A percentile compares a stretch with the other conserved stretches of the same genome.
phyloP scores from a whole-genome alignment of 2,329 filamentous ascomycete genomes.

The Alternaria viburni region DNA sequence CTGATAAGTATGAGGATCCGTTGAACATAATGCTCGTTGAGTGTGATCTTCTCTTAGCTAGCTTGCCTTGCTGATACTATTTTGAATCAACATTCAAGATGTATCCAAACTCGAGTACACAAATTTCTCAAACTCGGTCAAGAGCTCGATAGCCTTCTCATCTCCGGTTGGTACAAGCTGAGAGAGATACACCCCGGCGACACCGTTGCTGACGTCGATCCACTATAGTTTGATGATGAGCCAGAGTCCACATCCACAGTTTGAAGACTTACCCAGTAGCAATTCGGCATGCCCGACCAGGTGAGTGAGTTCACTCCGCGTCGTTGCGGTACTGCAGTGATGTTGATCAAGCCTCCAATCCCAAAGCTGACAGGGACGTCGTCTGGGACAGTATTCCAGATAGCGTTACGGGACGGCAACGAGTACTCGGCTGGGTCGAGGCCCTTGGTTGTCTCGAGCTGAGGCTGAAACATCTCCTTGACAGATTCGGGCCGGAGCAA shows the following conservation, averaged over 20 bases:
- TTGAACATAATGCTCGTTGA: too few species aligned
- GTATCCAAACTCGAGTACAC: not conserved
- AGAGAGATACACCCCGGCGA: not conserved
- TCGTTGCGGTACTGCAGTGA: not conserved
- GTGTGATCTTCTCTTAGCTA: too few species aligned
- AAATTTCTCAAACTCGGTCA: not conserved
- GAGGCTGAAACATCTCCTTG: not conserved
- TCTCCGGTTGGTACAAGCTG: not conserved
- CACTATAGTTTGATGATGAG: not conserved
- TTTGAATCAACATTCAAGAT: not conserved
- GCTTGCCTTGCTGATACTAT: not conserved
- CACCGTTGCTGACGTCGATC: not conserved
- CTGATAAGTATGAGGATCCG: too few species aligned
- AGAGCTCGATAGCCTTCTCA: not conserved
- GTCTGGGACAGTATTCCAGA: not conserved
- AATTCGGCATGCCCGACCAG: not conserved
- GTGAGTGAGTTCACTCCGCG: not conserved
- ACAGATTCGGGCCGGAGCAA: not conserved
- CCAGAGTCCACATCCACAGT: not conserved
- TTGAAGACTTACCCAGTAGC: not conserved
- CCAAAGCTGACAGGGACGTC: not conserved
- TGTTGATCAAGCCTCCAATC: not conserved
- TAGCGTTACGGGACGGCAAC: not conserved
- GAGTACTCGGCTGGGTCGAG: not conserved
- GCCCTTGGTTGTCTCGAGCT: not conserved